Percentiles rank a stretch among this genome's conserved stretches.
These are phyloP conservation scores for Sclerotinia spermophila DNA, from an alignment of 2,329 filamentous ascomycete genomes.

Conservation along the genomic window DNA sequence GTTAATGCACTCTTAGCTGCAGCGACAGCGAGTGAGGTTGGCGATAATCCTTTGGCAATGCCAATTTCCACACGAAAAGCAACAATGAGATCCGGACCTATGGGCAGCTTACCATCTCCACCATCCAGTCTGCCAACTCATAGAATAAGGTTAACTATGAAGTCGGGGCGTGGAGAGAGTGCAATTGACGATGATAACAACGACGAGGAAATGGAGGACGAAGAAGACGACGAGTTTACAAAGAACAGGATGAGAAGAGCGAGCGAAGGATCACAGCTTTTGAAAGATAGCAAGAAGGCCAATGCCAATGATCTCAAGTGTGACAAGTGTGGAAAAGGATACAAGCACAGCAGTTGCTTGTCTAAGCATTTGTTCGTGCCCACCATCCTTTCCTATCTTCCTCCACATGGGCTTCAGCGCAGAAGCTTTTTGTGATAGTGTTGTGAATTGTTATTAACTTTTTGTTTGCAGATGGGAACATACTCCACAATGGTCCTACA, in stretches of 20 bases:
- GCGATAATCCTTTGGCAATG: constrained; percentile 54
- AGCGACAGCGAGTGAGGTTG: constrained; percentile 62
- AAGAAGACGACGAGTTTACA: constrained; percentile 41
- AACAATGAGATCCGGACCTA: constrained; percentile 54
- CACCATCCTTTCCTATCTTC: constrained; percentile 47
- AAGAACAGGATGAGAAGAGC: constrained; percentile 57
- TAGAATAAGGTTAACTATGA: constrained; percentile 46
- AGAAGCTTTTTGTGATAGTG: constrained; percentile 38
- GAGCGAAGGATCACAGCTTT: constrained; percentile 81
- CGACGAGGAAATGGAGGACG: constrained; percentile 54
- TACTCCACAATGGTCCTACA: constrained; percentile 95
- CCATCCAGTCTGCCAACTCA: constrained; percentile 65
- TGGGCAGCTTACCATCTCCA: constrained; percentile 59
- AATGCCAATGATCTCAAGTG: constrained; percentile 86
- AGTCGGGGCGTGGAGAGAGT: constrained; percentile 52
- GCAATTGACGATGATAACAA: constrained; percentile 67
- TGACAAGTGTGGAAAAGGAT: constrained; percentile 97
- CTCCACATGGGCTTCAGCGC: constrained; percentile 40
- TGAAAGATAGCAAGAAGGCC: constrained; percentile 75
- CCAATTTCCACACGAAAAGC: constrained; percentile 63
- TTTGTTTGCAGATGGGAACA: constrained; percentile 84
- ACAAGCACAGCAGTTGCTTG: constrained; percentile 99
- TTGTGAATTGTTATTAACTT: constrained; percentile 36
- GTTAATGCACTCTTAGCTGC: constrained; percentile 73
- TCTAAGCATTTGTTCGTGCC: constrained; percentile 99